Conservation (phyloP, 1,139 yeast genomes). For the Meyerozyma sp. region DNA sequence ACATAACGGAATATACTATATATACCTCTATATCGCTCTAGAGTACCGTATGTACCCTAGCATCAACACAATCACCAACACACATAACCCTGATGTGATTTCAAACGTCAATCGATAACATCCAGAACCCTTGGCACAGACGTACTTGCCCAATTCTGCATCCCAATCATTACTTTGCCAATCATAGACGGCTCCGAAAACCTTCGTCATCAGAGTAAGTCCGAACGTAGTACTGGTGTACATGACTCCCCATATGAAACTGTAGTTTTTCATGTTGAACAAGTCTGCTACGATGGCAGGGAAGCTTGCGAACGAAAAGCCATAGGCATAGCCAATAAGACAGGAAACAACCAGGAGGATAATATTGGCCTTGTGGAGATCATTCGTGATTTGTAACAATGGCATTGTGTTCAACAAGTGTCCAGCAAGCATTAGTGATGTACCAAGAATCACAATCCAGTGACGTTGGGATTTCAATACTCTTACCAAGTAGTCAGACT, state of each 20-base stretch:
- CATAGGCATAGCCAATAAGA: conserved; percentile 71
- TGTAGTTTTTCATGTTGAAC: conserved; percentile 67
- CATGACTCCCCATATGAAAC: conserved; percentile 76
- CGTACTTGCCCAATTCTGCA: conserved; percentile 14
- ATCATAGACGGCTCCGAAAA: conserved; percentile 39
- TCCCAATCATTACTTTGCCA: conserved; percentile 22
- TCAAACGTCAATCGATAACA: conserved; percentile 37
- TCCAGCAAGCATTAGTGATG: conserved; percentile 32
- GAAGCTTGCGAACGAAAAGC: conserved; percentile 72
- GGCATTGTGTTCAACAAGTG: conserved; percentile 34
- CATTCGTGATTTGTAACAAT: conserved; percentile 21
- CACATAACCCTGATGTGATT: conserved; percentile 26
- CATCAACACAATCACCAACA: conserved; percentile 17
- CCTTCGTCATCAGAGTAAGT: conserved; percentile 30
- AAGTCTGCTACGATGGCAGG: conserved; percentile 77
- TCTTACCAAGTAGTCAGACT: conserved; percentile 56
- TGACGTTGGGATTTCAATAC: conserved; percentile 52
- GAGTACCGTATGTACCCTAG: conserved; percentile 16
- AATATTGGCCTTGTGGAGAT: conserved; percentile 24
- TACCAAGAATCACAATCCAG: conserved; percentile 60
- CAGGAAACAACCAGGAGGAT: conserved; percentile 46
- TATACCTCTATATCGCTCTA: neutral
- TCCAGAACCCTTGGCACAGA: conserved; percentile 32
- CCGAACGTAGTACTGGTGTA: conserved; percentile 51
- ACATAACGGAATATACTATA: neutral